Conservation (phyloP, 1,284 basidiomycete genomes). For the Ustilago sp. region DNA sequence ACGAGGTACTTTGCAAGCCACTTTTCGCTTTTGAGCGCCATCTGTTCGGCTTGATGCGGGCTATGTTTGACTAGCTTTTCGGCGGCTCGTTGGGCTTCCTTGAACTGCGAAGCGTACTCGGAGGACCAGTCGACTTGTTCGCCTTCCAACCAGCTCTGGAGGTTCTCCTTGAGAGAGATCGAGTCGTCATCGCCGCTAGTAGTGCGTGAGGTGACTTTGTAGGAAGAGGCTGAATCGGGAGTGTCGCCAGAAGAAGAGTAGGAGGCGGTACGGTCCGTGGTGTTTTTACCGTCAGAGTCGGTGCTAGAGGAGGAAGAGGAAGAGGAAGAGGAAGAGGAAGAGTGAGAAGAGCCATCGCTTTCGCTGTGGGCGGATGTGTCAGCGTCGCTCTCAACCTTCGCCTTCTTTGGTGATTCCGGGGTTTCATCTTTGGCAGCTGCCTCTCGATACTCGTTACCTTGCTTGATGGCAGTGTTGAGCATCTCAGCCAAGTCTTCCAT, state of each 20-base stretch:
- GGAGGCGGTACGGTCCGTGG: conserved; percentile 37
- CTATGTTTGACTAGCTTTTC: conserved; percentile 43
- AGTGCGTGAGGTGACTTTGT: conserved; percentile 33
- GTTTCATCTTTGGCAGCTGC: conserved; percentile 5
- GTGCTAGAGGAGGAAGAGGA: conserved; percentile 38
- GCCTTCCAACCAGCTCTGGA: conserved; percentile 57
- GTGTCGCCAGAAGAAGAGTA: conserved; percentile 30
- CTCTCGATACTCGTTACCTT: conserved; percentile 27
- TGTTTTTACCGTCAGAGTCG: conserved; percentile 30
- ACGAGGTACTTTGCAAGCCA: conserved; percentile 56
- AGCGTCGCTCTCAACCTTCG: conserved; percentile 11
- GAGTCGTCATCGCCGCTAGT: conserved; percentile 2
- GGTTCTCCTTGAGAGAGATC: conserved; percentile 49
- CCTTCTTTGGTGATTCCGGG: not conserved
- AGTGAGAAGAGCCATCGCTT: conserved; percentile 10
- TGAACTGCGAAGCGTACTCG: conserved; percentile 51
- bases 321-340: conserved; percentile 35
- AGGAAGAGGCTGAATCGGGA: conserved; percentile 22
- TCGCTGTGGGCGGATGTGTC: conserved; percentile 13
- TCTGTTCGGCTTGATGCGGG: conserved; percentile 51
- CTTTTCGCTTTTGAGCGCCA: conserved; percentile 59
- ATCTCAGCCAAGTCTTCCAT: conserved; percentile 49
- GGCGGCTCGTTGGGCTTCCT: conserved; percentile 46
- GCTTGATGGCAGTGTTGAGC: conserved; percentile 48
- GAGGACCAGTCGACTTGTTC: conserved; percentile 56